phyloP scores from a whole-genome alignment of 2,329 filamentous ascomycete genomes.

The Penicillium vulpinum region DNA sequence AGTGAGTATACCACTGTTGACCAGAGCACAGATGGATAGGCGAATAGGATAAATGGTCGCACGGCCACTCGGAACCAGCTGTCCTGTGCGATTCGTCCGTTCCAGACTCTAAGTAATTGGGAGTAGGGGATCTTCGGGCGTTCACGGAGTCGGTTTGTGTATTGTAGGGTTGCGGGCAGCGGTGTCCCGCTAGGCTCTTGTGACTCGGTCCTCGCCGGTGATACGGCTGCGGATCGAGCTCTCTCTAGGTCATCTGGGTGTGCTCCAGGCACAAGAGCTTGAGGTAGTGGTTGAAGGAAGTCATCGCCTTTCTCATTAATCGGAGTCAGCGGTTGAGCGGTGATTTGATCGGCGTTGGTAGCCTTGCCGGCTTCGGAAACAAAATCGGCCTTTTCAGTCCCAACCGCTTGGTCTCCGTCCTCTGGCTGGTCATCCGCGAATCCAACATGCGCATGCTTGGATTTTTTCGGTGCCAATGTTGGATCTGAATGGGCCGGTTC shows the following conservation, averaged over 20 bases:
- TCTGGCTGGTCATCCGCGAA: constrained; percentile 48
- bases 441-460: constrained; percentile 55
- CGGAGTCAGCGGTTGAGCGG: neutral
- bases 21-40: constrained; percentile 89
- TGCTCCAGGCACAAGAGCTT: constrained; percentile 1
- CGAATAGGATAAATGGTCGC: constrained; percentile 80
- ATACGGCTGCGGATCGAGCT: constrained; percentile 19
- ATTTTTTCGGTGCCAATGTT: constrained; percentile 23
- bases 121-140: constrained; percentile 69
- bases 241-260: constrained; percentile 33
- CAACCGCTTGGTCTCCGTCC: constrained; percentile 20
- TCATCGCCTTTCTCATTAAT: constrained; percentile 18
- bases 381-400: constrained; percentile 8
- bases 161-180: constrained; percentile 45
- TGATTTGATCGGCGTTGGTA: constrained; percentile 2
- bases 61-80: constrained; percentile 75
- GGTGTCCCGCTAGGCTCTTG: constrained; percentile 26
- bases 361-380: neutral
- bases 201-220: constrained; percentile 36
- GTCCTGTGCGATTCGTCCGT: constrained; percentile 75
- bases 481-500: constrained; percentile 10
- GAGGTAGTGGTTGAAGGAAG: constrained; percentile 12
- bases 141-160: constrained; percentile 69
- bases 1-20: constrained; percentile 80
- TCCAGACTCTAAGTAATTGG: constrained; percentile 73